Conservation (phyloP, 441 rosid species). For the Melastoma candidum region DNA sequence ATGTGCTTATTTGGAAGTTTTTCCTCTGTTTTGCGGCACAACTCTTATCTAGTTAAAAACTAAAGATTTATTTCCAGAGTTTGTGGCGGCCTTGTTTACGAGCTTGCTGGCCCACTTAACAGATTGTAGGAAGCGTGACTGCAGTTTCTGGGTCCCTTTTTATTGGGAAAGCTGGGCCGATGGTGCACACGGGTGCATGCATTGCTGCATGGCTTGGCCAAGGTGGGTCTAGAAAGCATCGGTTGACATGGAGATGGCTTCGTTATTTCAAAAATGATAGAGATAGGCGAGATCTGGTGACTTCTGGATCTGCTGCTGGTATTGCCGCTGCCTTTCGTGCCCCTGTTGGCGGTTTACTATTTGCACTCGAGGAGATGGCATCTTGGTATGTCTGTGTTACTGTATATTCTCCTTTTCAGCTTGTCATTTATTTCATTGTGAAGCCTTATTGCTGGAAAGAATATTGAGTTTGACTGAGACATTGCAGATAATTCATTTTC, state of each 20-base stretch:
- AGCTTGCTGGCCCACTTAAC: slow-evolving; percentile 10
- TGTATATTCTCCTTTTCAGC: too few species aligned
- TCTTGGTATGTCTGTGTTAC: slow-evolving; percentile 46
- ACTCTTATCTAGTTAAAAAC: not conserved
- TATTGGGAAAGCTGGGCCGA: slow-evolving; percentile 86
- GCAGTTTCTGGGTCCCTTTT: slow-evolving; percentile 76
- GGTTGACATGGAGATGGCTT: slow-evolving; percentile 65
- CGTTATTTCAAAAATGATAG: slow-evolving; percentile 66
- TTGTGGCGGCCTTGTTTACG: not conserved
- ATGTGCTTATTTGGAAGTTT: too few species aligned
- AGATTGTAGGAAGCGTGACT: slow-evolving; percentile 75
- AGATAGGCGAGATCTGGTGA: slow-evolving; percentile 75
- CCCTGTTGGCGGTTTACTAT: slow-evolving; percentile 81
- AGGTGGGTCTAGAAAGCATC: slow-evolving; percentile 67
- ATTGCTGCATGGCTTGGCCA: slow-evolving; percentile 49
- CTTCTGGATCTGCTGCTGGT: slow-evolving; percentile 92
- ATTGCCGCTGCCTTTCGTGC: slow-evolving; percentile 84
- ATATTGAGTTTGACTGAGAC: too few species aligned
- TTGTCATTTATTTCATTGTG: too few species aligned
- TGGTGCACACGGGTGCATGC: slow-evolving; percentile 89
- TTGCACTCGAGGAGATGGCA: slow-evolving; percentile 86
- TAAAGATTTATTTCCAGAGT: not conserved
- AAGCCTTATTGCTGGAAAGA: too few species aligned
- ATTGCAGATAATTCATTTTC: too few species aligned
- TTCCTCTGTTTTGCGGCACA: too few species aligned